A percentile compares a stretch with the other conserved stretches of the same genome.
phyloP scores from a whole-genome alignment of 768 basidiomycete genomes.

The Russula ochroleuca region DNA sequence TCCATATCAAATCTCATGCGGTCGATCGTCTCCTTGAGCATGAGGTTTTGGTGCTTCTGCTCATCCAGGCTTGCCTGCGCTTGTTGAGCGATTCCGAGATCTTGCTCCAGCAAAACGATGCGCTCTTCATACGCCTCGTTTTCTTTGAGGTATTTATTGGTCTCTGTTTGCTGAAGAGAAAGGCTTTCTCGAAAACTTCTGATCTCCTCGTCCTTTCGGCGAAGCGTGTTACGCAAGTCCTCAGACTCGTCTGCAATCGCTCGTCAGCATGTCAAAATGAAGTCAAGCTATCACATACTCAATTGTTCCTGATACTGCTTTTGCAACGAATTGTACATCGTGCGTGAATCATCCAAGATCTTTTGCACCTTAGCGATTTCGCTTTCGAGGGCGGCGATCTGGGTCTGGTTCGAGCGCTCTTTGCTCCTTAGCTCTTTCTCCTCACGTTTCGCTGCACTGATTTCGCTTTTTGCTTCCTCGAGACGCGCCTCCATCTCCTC shows the following conservation, averaged over 20 bases:
- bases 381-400: constrained; percentile 67
- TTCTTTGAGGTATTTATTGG: constrained; percentile 60
- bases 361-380: constrained; percentile 76
- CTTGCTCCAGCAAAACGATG: constrained; percentile 62
- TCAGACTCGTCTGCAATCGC: constrained; percentile 63
- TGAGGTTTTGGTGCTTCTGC: constrained; percentile 91
- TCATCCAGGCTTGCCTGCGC: constrained; percentile 75
- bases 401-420: constrained; percentile 67
- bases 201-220: constrained; percentile 70
- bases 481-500: constrained; percentile 73
- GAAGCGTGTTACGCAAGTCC: constrained; percentile 67
- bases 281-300: constrained; percentile 44
- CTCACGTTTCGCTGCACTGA: constrained; percentile 77
- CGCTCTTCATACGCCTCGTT: constrained; percentile 69
- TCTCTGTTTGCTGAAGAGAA: constrained; percentile 60
- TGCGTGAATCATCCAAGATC: constrained; percentile 65
- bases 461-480: constrained; percentile 74
- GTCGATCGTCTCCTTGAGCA: constrained; percentile 95
- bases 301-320: constrained; percentile 89
- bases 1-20: constrained; percentile 93
- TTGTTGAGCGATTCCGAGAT: constrained; percentile 64
- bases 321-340: constrained; percentile 71
- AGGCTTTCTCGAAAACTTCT: constrained; percentile 57
- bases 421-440: constrained; percentile 89
- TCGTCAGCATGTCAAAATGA: constrained; percentile 1